Evolutionary conservation across 2,329 filamentous ascomycete genomes (phyloP).

Genomic region (Exophiala aquamarina): DNA sequence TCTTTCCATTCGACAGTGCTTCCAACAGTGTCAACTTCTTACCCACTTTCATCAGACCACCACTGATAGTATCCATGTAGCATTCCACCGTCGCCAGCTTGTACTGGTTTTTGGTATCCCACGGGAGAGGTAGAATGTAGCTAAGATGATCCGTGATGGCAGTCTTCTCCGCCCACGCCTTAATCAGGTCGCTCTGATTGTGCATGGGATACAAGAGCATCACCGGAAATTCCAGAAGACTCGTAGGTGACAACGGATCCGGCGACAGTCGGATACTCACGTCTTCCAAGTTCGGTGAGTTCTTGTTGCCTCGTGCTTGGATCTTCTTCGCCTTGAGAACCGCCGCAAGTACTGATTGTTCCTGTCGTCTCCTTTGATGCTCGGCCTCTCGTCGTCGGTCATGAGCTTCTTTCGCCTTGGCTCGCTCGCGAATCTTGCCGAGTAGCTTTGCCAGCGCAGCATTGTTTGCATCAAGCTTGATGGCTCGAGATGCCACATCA

Average conservation of each 20-base stretch:
- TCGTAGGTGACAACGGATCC: conserved; percentile 71
- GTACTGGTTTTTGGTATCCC: conserved; percentile 74
- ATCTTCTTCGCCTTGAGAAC: conserved; percentile 72
- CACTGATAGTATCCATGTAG: conserved; percentile 79
- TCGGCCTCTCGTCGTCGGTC: conserved; percentile 56
- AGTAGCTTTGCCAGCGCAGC: conserved; percentile 62
- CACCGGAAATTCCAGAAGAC: conserved; percentile 71
- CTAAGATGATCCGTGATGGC: conserved; percentile 72
- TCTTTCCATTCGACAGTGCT: conserved; percentile 71
- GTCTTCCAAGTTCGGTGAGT: conserved; percentile 86
- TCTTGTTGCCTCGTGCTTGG: conserved; percentile 62
- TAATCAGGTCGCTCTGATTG: conserved; percentile 85
- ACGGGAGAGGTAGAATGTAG: conserved; percentile 85
- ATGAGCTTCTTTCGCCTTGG: conserved; percentile 56
- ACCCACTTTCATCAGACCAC: conserved; percentile 84
- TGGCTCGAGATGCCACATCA: conserved; percentile 72
- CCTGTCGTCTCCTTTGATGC: conserved; percentile 47
- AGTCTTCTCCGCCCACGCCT: conserved; percentile 77
- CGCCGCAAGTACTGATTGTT: conserved; percentile 62
- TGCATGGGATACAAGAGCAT: conserved; percentile 83
- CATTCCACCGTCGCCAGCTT: conserved; percentile 69
- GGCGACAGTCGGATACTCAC: conserved; percentile 68
- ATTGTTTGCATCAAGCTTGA: conserved; percentile 71
- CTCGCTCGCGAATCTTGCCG: conserved; percentile 62
- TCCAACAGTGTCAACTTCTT: conserved; percentile 78